Base-by-base conservation (phyloP, 345 rosid genomes). In the Gossypium australe region DNA sequence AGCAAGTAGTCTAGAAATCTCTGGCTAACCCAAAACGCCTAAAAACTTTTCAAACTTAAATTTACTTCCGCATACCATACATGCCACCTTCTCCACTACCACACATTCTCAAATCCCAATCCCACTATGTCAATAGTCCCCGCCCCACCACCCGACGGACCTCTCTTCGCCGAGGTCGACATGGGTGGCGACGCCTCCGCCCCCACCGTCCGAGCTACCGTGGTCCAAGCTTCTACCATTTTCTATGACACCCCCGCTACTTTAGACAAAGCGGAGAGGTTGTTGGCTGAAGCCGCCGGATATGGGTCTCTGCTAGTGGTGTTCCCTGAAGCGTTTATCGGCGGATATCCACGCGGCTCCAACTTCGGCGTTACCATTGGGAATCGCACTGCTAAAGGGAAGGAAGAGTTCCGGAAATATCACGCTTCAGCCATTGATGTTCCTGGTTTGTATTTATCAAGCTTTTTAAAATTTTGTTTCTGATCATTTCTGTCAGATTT, bases 261-360 rank as follows among this genome's bases (percentile, higher is more conserved):
- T 9, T 85, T 92, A 24, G 97, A 89, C 51, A 92, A 94, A 87
- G 98, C 96, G 24, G 98, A 94, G 87, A 87, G 95, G 65, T 78
- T 94, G 74, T 78, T 92, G 76, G 89, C 92, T 2, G 98, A 92
- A 82, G 97, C 98, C 56, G 97, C 93, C 3, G 87, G 87, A 11
- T 80, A 78, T 29, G 98, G 98, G 5, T 85, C 98, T 6, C 93
- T 90, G 80, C 86, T 94, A 61, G 98, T 94, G 29, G 92, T 94
- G 73, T 92, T 94, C 79, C 98, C 98, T 16, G 98, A 94, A 80
- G 97, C 98, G 9, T 94, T 94, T 68, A 74, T 94, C 17, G 98
- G 98, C 0, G 98, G 98, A 0, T 94, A 92, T 77, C 97, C 98
- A 7, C 91, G 98, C 18, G 98, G 98, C 24, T 88, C 98, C 7